Base-by-base conservation (phyloP, 2,329 filamentous ascomycete genomes). In the Acrodontium crateriforme region DNA sequence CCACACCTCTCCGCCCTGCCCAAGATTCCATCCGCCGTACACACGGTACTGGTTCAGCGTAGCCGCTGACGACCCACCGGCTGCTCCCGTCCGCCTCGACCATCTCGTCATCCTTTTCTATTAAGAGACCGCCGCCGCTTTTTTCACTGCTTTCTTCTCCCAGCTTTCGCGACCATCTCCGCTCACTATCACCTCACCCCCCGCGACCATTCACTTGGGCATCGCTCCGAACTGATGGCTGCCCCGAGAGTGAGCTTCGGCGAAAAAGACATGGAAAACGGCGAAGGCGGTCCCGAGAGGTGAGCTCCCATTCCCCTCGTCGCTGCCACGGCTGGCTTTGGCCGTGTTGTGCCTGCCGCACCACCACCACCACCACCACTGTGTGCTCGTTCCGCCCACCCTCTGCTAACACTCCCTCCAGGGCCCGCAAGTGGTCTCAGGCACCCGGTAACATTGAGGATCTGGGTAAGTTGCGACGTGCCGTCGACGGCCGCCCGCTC, bases 381-480 rank as follows among this genome's bases (percentile, higher is more conserved):
- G 15, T 9, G 18, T 20, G 18, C 18, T 26, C 28, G 24, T n/a
- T n/a, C 19, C 15, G n/a, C 24, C 27, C 16, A 12, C 16, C 7
- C n/a, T 6, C 19, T n/a, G 15, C 20, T 18, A 10, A 15, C 29
- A 22, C 29, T 10, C 16, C 30, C 13, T 24, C 33, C 34, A 48
- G 46, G 30, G 50, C 49, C 22, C 46, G 51, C 39, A 54, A 54
- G 44, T 54, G 50, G 50, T 54, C 52, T 14, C 49, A 51, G 32
- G 52, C 52, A 17, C 50, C 52, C 27, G 50, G 50, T 43, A 49
- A 52, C 45, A 52, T 54, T 35, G 58, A 63, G 42, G 59, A 60
- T 41, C 42, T 51, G 30, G 48, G 47, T 51, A 45, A 35, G 37
- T 37, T 28, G 18, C 15, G 11, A 8, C 12, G 15, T 28, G 13